phyloP scores from a whole-genome alignment of 495 filamentous ascomycete species.

The Extremus antarcticus region DNA sequence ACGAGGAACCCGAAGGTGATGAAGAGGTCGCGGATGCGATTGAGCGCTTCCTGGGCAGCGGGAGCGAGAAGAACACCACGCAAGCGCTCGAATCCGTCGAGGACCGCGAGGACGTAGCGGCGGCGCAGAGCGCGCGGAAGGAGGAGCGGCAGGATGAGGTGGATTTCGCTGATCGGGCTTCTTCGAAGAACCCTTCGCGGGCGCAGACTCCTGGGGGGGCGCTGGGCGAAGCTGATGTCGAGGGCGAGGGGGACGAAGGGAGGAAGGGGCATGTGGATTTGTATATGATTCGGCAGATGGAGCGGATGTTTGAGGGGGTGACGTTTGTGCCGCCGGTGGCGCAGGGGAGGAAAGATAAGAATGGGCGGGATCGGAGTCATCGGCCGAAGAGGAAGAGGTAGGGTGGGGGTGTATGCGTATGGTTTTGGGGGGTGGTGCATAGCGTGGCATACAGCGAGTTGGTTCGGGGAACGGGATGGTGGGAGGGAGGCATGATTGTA shows the following conservation, averaged over 20 bases:
- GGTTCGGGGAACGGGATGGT: no score
- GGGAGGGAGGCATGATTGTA: no score
- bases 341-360: constrained; percentile 71
- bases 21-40: constrained; percentile 63
- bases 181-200: constrained; percentile 28
- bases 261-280: constrained; percentile 54
- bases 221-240: constrained; percentile 32
- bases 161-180: constrained; percentile 72
- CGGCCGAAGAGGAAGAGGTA: constrained; percentile 20
- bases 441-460: neutral
- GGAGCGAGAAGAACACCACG: constrained; percentile 38
- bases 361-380: constrained; percentile 45
- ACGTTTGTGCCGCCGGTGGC: constrained; percentile 62
- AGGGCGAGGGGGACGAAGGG: constrained; percentile 10
- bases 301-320: constrained; percentile 65
- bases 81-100: constrained; percentile 78
- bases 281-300: constrained; percentile 71
- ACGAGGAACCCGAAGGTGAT: constrained; percentile 58
- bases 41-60: constrained; percentile 64
- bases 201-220: constrained; percentile 18
- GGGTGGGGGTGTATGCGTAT: neutral
- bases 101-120: constrained; percentile 81
- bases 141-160: constrained; percentile 75
- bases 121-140: constrained; percentile 80
- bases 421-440: neutral